Evolutionary conservation across 2,329 filamentous ascomycete genomes (phyloP), one percentile per base, ranked within the genome.

Genomic region (Paraconiothyrium brasiliense): DNA sequence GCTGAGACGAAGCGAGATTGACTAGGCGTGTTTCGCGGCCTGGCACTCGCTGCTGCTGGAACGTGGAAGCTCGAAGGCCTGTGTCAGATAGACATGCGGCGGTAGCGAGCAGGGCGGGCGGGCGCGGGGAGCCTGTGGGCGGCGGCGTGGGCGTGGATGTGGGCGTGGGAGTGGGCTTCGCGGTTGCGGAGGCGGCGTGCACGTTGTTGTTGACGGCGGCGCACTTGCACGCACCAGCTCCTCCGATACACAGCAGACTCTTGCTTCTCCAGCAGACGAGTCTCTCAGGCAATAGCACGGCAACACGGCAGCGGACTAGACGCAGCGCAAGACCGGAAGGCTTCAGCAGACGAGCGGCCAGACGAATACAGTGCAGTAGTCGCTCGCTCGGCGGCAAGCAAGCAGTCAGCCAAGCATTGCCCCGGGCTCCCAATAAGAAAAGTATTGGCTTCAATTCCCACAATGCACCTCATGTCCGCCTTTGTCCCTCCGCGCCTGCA

Each of bases 1-100:
- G 70, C 68, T 75, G 73, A 71, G 73, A 70, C 74, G 75, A 76
- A 77, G 75, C 75, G 75, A 76, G 73, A 77, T 72, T 73, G 72
- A 70, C 65, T 64, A 67, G 74, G 70, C 69, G 64, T 69, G 72
- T 77, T 74, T 72, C 72, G 67, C 62, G 55, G 65, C 64, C 60
- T 67, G 64, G 64, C 49, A 34, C 57, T 64, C 56, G 47, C 54
- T 35, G 59, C 54, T 60, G 69, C 65, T 59, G 65, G 64, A 50
- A 63, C 46, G 57, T 58, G 59, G 63, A 60, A 8, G 44, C 54
- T 51, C 57, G 54, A 50, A 57, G 61, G 58, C 43, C 57, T 62
- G 70, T 71, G 56, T 73, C 70, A 72, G 72, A 67, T 39, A 27
- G 54, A 37, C 54, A 30, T 65, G 60, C 57, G 67, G 59, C 27